Evolutionary conservation across 345 rosid genomes (phyloP).

Genomic region (Geranium brycei): DNA sequence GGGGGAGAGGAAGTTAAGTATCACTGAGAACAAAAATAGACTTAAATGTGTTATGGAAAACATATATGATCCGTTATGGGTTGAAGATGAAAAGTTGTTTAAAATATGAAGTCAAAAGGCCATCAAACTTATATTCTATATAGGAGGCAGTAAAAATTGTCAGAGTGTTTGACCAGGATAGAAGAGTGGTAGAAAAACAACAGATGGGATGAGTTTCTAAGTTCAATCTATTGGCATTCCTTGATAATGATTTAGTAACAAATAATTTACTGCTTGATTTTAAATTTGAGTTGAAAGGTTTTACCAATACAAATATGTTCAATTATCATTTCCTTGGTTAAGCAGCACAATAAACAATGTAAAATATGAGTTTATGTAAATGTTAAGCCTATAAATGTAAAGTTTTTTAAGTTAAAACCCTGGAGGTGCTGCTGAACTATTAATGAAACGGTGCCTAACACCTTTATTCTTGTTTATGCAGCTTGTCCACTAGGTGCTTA

Average conservation of each 20-base stretch:
- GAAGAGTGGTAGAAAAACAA: too few species aligned
- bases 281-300: background rate
- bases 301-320: background rate
- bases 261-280: background rate
- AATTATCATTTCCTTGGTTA: background rate
- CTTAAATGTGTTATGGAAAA: too few species aligned
- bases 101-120: too few species aligned
- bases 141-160: too few species aligned
- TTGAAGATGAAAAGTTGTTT: too few species aligned
- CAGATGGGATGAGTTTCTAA: too few species aligned
- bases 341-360: background rate
- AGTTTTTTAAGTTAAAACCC: background rate
- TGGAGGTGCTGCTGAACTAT: background rate
- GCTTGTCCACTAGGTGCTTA: conserved; percentile 83
- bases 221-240: background rate
- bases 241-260: background rate
- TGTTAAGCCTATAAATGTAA: background rate
- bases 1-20: too few species aligned
- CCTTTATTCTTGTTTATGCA: conserved; percentile 21
- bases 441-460: background rate
- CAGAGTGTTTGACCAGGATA: too few species aligned
- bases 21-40: too few species aligned
- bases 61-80: too few species aligned
- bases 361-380: background rate
- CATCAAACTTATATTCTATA: too few species aligned